A percentile compares a stretch with the other conserved stretches of the same genome.
phyloP scores from a whole-genome alignment of 2,329 filamentous ascomycete genomes.

The Aphanoascus verrucosus region DNA sequence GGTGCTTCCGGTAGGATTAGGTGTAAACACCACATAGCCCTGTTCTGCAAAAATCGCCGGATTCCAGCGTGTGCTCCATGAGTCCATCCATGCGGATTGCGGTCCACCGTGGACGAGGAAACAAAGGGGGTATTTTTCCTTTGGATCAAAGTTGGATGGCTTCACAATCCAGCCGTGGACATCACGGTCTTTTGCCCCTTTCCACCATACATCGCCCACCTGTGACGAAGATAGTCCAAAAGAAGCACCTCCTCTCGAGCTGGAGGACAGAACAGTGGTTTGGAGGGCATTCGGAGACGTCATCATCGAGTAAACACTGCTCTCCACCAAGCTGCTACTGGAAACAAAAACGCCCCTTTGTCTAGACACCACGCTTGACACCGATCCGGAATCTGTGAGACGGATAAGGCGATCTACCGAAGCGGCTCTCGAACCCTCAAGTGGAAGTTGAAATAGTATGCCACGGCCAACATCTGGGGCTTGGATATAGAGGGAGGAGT shows the following conservation, averaged over 20 bases:
- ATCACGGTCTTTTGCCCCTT: conserved; percentile 34
- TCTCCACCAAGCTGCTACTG: conserved; percentile 37
- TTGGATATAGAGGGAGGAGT: conserved; percentile 32
- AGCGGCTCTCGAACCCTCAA: conserved; percentile 23
- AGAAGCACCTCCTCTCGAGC: conserved; percentile 26
- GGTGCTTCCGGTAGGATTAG: conserved; percentile 49
- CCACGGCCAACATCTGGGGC: conserved; percentile 35
- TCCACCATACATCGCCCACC: conserved; percentile 38
- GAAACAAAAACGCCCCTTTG: conserved; percentile 33
- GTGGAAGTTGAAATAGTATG: conserved; percentile 33
- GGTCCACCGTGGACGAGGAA: conserved; percentile 48
- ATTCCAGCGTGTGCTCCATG: conserved; percentile 47
- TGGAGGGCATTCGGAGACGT: conserved; percentile 26
- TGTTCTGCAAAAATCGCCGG: conserved; percentile 49
- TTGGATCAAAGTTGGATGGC: conserved; percentile 36
- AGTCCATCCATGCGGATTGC: conserved; percentile 42
- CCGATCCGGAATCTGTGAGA: conserved; percentile 33
- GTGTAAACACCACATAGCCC: conserved; percentile 50
- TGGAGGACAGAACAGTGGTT: conserved; percentile 31
- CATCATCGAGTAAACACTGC: conserved; percentile 35
- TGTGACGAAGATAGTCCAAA: conserved; percentile 35
- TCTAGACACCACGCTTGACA: conserved; percentile 31
- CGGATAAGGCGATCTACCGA: conserved; percentile 27
- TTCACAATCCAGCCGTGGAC: conserved; percentile 40
- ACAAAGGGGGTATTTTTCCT: conserved; percentile 43